Percentiles rank a stretch among this genome's conserved stretches.
Evolutionary conservation across 805 yeast genomes (phyloP).

Genomic region (Komagataella kurtzmanii): DNA sequence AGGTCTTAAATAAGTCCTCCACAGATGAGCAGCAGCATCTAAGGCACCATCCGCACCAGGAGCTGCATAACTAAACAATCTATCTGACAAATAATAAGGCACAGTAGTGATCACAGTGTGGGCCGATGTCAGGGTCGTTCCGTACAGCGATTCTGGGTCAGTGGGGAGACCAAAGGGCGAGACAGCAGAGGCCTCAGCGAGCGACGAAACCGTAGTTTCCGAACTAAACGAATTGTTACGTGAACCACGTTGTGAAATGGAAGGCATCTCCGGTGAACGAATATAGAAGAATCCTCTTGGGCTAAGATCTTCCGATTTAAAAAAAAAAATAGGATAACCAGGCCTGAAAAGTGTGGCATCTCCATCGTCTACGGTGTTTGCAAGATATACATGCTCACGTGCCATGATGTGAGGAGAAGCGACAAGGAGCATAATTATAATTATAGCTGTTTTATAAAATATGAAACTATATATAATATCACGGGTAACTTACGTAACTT

Average conservation of each 20-base stretch:
- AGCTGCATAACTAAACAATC: conserved; percentile 59
- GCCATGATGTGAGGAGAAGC: neutral
- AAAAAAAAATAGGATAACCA: neutral
- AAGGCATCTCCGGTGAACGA: neutral
- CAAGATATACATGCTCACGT: neutral
- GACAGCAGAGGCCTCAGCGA: conserved; percentile 22
- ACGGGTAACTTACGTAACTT: neutral
- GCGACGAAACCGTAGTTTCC: neutral
- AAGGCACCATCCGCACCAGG: conserved; percentile 47
- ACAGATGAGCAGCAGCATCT: conserved; percentile 43
- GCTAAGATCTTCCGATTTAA: neutral
- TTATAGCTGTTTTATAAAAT: neutral
- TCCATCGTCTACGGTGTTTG: neutral
- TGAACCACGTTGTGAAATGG: neutral
- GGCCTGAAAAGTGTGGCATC: neutral
- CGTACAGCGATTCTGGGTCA: conserved; percentile 38
- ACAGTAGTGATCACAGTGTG: conserved; percentile 40
- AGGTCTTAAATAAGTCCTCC: conserved; percentile 39
- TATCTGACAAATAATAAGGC: conserved; percentile 33
- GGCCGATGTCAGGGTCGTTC: conserved; percentile 39
- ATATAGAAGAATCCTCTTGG: neutral
- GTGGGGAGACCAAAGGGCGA: conserved; percentile 52
- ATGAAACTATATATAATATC: neutral
- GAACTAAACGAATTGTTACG: neutral
- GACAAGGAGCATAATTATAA: neutral